Percentiles rank a stretch among this genome's conserved stretches.
These are phyloP conservation scores for Cladosporium halotolerans DNA, from an alignment of 2,329 filamentous ascomycete species.

Conservation along the genomic window DNA sequence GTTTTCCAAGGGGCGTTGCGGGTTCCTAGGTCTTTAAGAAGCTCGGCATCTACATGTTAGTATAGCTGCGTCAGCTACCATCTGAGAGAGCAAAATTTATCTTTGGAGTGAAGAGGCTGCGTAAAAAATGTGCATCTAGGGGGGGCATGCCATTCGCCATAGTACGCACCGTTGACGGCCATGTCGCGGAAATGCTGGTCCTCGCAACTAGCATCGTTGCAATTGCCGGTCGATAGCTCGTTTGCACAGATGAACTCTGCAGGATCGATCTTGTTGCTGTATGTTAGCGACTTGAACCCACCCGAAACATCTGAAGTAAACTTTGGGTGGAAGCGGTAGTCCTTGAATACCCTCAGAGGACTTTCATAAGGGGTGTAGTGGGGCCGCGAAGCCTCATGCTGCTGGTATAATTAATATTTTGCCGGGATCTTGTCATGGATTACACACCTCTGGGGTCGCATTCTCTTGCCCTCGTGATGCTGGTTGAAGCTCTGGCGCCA, in stretches of 20 bases:
- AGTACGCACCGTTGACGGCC: conserved; percentile 65
- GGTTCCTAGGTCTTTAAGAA: conserved; percentile 26
- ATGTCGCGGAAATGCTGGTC: conserved; percentile 76
- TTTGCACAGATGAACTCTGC: conserved; percentile 68
- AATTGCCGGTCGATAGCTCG: conserved; percentile 64
- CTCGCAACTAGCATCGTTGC: conserved; percentile 67
- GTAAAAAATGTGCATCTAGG: neutral
- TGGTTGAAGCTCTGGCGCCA: conserved; percentile 36
- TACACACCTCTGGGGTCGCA: conserved; percentile 14
- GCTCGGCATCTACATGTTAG: conserved; percentile 30
- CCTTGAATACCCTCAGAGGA: conserved; percentile 73
- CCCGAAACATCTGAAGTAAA: conserved; percentile 64
- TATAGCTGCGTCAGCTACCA: conserved; percentile 22
- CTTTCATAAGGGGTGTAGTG: conserved; percentile 65
- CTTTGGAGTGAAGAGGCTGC: neutral
- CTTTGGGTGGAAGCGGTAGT: conserved; percentile 81
- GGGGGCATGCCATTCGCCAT: neutral
- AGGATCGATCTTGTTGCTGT: conserved; percentile 82
- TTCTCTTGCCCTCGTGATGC: conserved; percentile 16
- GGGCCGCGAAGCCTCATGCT: neutral
- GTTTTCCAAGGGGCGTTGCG: conserved; percentile 20
- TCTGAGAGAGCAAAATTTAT: neutral
- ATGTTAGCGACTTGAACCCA: conserved; percentile 84
- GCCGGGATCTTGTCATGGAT: neutral
- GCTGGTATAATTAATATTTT: neutral